Base-by-base conservation (phyloP, 1,284 basidiomycete species). In the Ustilago trichophora region DNA sequence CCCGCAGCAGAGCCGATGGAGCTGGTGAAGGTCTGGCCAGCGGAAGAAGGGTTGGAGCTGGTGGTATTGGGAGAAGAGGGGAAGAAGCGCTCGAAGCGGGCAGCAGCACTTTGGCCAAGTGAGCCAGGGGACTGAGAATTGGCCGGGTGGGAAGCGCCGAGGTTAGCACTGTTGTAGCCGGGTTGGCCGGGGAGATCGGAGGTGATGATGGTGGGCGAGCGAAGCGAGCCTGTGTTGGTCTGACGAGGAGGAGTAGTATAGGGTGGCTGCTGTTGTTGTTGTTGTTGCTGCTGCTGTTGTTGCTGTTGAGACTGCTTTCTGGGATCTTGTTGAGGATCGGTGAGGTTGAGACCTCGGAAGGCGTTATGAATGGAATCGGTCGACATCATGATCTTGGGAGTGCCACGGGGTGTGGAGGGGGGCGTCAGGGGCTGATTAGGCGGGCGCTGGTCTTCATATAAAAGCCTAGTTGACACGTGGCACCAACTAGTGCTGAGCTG, bases 11-110 rank as follows among this genome's bases (percentile, higher is more conserved):
- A 51, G n/a, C 71, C 64, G 8, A 64, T 48, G 11, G 53, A 60
- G 34, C 55, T 56, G 33, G 64, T 56, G 29, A 63, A 66, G 18
- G 53, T 64, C n/a, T 54, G 54, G 34, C 50, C 52, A 11, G 71
- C 45, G 19, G 51, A 53, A 7, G 68, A 63, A 32, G 63, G 51
- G 29, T 62, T 57, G 35, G 58, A 59, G 22, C 45, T 21, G 38
- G 62, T 37, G 26, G 54, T 42, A 21, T 49, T 49, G 48, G 64
- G 56, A 11, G 68, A 60, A 26, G 68, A 58, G 26, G 58, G 62
- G 42, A 77, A 77, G 59, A 77, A 76, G 27, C 76, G 69, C 43
- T 77, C 76, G 34, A 77, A 77, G 12, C 76, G 56, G 16, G 76
- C 72, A 10, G 76, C 71, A 9, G 74, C 76, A 19, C 68, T 73